Evolutionary conservation across 2,329 filamentous ascomycete genomes (phyloP), one percentile per base, ranked within the genome.

Genomic region (Sclerotiophoma versabilis): DNA sequence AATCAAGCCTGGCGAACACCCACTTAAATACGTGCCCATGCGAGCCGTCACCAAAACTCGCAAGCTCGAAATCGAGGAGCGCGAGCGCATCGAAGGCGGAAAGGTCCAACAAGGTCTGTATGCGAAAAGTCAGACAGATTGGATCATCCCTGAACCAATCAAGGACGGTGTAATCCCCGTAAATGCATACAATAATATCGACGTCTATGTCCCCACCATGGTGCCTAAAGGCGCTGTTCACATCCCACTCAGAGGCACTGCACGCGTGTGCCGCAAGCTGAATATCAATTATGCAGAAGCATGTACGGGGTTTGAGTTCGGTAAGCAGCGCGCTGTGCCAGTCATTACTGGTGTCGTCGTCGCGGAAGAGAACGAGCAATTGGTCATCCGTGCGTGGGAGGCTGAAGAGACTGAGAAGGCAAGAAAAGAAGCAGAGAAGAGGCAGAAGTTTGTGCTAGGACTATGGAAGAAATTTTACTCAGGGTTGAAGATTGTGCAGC

Each of bases 291-390:
- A 88, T 65, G 95, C 95, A 0, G 95, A 98, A 75, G 95, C 95
- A 1, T 95, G 96, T 2, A 93, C 93, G 0, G 95, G 92, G 1
- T 99, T 99, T 71, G 95, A 99, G 70, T 99, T 98, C 72, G 93
- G 93, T 0, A 89, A 95, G 65, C 89, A 95, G 56, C 93, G 95
- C 83, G 95, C 95, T 5, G 92, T 98, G 0, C 95, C 95, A 0
- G 87, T 97, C 0, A 89, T 98, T 23, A 89, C 91, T 48, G 95
- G 93, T 0, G 92, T 97, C 0, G 92, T 99, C 0, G 84, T 97
- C 1, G 91, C 93, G 0, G 84, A 87, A 58, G 93, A 96, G 74
- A 83, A 96, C 62, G 85, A 90, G 56, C 85, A 87, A 14, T 72
- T 84, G 27, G 83, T 97, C 0, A 86, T 91, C 71, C 89, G 91